These are phyloP conservation scores for Jacaranda copaia DNA, from an alignment of 257 asterid genomes.

Conservation along the genomic window DNA sequence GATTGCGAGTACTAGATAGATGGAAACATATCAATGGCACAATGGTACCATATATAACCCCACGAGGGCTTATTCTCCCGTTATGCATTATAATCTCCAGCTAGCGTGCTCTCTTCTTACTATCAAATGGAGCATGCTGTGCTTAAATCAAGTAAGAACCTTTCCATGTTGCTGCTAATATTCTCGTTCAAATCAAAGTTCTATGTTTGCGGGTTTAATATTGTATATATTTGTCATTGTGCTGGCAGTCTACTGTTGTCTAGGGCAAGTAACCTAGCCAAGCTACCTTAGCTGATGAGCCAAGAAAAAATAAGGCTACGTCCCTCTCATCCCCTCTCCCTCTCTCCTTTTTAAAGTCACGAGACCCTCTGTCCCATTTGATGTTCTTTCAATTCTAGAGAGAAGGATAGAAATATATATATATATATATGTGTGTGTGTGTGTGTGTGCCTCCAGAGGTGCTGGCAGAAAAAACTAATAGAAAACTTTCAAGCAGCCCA, in stretches of 20 bases:
- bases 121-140: constrained; percentile 49
- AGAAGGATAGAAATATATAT: constrained; percentile 38
- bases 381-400: constrained; percentile 60
- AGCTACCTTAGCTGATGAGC: constrained; percentile 10
- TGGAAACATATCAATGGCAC: constrained; percentile 59
- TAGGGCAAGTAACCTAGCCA: constrained; percentile 54
- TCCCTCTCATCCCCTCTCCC: constrained; percentile 52
- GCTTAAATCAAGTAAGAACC: not conserved
- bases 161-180: no score
- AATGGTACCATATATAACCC: constrained; percentile 32
- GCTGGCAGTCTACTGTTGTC: constrained; percentile 34
- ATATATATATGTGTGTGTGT: no score
- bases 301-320: constrained; percentile 50
- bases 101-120: constrained; percentile 42
- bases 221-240: constrained; percentile 30
- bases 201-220: not conserved
- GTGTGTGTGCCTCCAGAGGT: constrained; percentile 48
- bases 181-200: constrained; percentile 36
- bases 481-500: constrained; percentile 53
- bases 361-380: constrained; percentile 59
- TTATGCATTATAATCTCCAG: constrained; percentile 47
- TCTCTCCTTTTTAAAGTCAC: constrained; percentile 67
- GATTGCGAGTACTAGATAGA: constrained; percentile 48
- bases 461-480: constrained; percentile 72
- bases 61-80: constrained; percentile 39